Base-by-base conservation (phyloP, 2,329 filamentous ascomycete species). In the Aureobasidium vineae region DNA sequence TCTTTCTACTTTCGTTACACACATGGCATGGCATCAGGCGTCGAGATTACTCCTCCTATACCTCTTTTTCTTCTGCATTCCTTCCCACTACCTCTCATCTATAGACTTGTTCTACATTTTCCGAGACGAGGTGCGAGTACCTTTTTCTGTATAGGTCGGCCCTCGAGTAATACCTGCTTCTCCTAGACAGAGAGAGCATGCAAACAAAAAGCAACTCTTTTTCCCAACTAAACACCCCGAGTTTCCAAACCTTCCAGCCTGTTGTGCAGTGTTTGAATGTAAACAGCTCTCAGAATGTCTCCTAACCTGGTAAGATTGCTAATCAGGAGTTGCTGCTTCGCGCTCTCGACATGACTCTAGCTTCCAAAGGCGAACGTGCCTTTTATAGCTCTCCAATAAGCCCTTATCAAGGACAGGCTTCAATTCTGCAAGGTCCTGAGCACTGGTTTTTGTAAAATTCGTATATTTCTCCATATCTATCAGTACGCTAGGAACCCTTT, bases 171-270 rank as follows among this genome's bases (percentile, higher is more conserved):
- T 59, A 43, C 21, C 40, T 45, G 38, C 23, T 59, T 45, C 23
- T 28, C 4, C 21, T 56, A 31, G 26, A 52, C 16, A 33, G 50
- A 28, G 40, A 59, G 40, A 31, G n/a, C 54, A 59, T 43, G 53
- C 53, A 52, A 38, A 57, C 53, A 59, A 59, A 59, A 59, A 59
- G 54, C 54, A 59, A 45, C 16, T 57, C 54, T 21, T 59, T 52
- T 33, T 19, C 15, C 23, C 26, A 36, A 36, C 33, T 36, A 2
- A 11, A 36, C 2, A 36, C 3, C 10, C 33, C 13, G 33, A 13
- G 33, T 50, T 11, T 33, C 10, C 16, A 19, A 40, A 13, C 2
- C 7, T 23, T 56, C n/a, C n/a, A 7, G 5, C 3, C 19, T 21
- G 19, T n/a, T 31, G 16, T 31, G 15, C 5, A 10, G 36, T 38